Base-by-base conservation (phyloP, 2,329 filamentous ascomycete genomes). In the Microsporum ferrugineum region DNA sequence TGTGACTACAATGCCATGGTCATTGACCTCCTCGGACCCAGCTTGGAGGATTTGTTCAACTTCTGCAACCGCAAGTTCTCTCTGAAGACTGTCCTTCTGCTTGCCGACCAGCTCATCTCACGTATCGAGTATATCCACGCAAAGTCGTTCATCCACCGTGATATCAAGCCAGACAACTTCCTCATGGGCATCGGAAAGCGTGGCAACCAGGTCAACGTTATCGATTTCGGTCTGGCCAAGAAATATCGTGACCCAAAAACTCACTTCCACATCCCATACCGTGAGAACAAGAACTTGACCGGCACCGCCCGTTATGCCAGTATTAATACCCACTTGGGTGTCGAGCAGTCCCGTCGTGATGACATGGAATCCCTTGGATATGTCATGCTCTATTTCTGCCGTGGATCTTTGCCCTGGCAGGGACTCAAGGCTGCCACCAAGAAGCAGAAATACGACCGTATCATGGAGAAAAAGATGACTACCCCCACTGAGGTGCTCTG, bases 381-480 rank as follows among this genome's bases (percentile, higher is more conserved):
- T 70, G 94, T 99, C 72, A 97, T 99, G 91, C 88, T 99, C 65
- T 99, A 99, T 84, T 99, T 99, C 82, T 97, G 92, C 83, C 92
- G 94, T 77, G 94, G 94, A 65, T 96, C 91, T 66, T 90, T 99
- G 62, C 94, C 94, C 64, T 99, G 94, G 94, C 94, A 99, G 81
- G 94, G 94, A 61, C 83, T 96, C 60, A 96, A 96, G 85, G 92
- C 92, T 80, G 92, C 92, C 69, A 96, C 91, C 68, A 96, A 96
- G 86, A 96, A 96, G 87, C 92, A 97, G 81, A 99, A 99, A 82
- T 97, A 99, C 75, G 94, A 99, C 79, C 86, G 92, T 67, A 99
- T 99, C 80, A 97, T 97, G 92, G 94, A 99, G 84, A 99, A 99
- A 87, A 99, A 99, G 89, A 97, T 97, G 94, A 99, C 94, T 12